These are phyloP conservation scores for Capsella rubella DNA, from an alignment of 441 rosid species.

Conservation along the genomic window DNA sequence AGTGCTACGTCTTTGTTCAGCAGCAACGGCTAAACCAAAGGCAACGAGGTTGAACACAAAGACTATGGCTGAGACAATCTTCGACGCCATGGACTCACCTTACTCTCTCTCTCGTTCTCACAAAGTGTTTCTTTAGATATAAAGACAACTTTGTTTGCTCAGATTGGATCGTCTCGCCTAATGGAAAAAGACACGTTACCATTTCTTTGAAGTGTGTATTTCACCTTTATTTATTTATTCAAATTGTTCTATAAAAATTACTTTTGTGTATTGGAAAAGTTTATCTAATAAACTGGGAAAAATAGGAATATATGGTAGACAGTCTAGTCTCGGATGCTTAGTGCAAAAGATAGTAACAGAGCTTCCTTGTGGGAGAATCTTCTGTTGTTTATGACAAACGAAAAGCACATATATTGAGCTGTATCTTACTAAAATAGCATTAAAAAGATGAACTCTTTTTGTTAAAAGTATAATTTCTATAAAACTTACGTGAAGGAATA, in stretches of 20 bases:
- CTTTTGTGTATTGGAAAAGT: constrained; percentile 18
- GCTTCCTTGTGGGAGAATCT: constrained; percentile 23
- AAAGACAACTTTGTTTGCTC: constrained; percentile 38
- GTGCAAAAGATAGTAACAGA: constrained; percentile 20
- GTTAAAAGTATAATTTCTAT: not conserved
- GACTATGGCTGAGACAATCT: constrained; percentile 56
- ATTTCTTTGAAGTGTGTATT: constrained; percentile 37
- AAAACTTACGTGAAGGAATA: not conserved
- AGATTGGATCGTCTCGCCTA: constrained; percentile 40
- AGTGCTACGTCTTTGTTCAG: constrained; percentile 81
- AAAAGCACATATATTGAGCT: not conserved
- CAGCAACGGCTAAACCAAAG: constrained; percentile 78
- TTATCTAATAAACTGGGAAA: constrained; percentile 1
- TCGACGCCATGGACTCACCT: constrained; percentile 63
- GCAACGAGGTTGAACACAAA: constrained; percentile 66
- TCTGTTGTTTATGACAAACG: constrained; percentile 20
- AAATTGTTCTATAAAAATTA: not conserved
- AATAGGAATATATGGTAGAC: constrained; percentile 22
- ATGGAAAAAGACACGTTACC: constrained; percentile 46
- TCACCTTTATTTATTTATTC: constrained; percentile 37
- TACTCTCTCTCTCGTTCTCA: constrained; percentile 18
- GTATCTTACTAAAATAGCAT: not conserved
- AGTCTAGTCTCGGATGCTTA: constrained; percentile 37
- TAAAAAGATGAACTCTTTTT: not conserved
- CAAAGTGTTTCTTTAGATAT: constrained; percentile 35